Evolutionary conservation across 106 monocot species (phyloP).

Genomic region (Hemerocallis citrina): DNA sequence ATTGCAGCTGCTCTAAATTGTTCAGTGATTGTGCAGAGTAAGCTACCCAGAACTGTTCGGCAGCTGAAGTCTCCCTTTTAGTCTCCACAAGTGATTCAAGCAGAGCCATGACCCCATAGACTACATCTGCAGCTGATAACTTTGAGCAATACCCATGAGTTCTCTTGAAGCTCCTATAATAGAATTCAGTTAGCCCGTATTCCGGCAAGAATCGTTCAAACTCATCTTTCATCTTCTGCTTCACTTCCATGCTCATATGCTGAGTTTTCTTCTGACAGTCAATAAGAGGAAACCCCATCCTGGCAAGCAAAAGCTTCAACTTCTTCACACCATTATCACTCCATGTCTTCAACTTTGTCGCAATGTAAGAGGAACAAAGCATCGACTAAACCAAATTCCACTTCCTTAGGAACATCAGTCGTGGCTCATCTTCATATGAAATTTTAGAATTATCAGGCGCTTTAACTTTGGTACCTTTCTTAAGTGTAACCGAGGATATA

Average conservation of each 20-base stretch:
- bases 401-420: conserved; percentile 80
- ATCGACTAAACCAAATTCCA: conserved; percentile 93
- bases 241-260: conserved; percentile 94
- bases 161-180: conserved; percentile 75
- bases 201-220: conserved; percentile 84
- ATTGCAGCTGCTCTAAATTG: conserved; percentile 58
- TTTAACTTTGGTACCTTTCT: conserved; percentile 79
- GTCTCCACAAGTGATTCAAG: conserved; percentile 50
- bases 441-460: conserved; percentile 78
- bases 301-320: conserved; percentile 74
- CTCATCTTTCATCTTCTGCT: conserved; percentile 69
- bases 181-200: conserved; percentile 81
- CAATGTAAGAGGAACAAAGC: conserved; percentile 90
- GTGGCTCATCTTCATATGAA: conserved; percentile 83
- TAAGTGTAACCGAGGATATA: conserved; percentile 56
- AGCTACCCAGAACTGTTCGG: conserved; percentile 82
- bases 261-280: conserved; percentile 94
- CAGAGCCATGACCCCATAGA: conserved; percentile 80
- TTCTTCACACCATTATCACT: conserved; percentile 94
- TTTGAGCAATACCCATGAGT: conserved; percentile 75
- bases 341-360: conserved; percentile 94
- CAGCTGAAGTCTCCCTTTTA: conserved; percentile 30
- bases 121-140: conserved; percentile 91
- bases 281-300: conserved; percentile 81
- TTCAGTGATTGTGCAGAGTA: conserved; percentile 71